phyloP scores from a whole-genome alignment of 1,284 basidiomycete genomes.

The Stygiomarasmius scandens region DNA sequence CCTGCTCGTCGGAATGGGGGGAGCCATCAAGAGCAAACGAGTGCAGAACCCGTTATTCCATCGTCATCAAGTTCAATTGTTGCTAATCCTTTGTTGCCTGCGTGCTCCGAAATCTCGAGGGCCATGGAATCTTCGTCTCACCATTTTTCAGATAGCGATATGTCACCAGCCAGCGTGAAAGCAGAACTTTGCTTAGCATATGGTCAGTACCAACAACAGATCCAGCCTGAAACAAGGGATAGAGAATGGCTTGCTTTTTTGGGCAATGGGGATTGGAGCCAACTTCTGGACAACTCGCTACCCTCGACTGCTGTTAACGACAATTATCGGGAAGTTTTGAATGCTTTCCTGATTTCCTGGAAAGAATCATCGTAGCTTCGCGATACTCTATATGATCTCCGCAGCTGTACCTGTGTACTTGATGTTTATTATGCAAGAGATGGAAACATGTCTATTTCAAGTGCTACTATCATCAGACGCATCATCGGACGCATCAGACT shows the following conservation, averaged over 20 bases:
- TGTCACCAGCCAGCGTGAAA: conserved; percentile 38
- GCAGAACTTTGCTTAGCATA: conserved; percentile 51
- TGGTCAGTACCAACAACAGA: conserved; percentile 41
- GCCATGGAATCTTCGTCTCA: conserved; percentile 25
- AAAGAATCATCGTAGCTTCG: neutral
- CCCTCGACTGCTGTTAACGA: neutral
- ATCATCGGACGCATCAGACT: conserved; percentile 5
- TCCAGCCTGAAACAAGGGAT: conserved; percentile 38
- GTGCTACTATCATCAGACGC: too few species aligned
- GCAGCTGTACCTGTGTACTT: too few species aligned
- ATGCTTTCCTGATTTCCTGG: neutral
- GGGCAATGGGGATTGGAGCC: conserved; percentile 32
- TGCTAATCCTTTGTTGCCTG: conserved; percentile 29
- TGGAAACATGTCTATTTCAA: neutral
- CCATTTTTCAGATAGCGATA: conserved; percentile 2
- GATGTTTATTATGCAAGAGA: neutral
- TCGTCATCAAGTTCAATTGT: conserved; percentile 25
- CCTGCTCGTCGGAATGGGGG: conserved; percentile 24
- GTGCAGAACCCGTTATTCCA: conserved; percentile 19
- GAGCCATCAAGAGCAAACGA: conserved; percentile 13
- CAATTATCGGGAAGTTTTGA: conserved; percentile 8
- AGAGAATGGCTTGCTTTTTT: conserved; percentile 46
- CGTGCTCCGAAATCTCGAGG: conserved; percentile 38
- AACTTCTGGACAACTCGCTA: conserved; percentile 37
- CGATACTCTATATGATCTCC: neutral